Conservation (phyloP, 495 filamentous ascomycete species). For the Penicillium robsamsonii region DNA sequence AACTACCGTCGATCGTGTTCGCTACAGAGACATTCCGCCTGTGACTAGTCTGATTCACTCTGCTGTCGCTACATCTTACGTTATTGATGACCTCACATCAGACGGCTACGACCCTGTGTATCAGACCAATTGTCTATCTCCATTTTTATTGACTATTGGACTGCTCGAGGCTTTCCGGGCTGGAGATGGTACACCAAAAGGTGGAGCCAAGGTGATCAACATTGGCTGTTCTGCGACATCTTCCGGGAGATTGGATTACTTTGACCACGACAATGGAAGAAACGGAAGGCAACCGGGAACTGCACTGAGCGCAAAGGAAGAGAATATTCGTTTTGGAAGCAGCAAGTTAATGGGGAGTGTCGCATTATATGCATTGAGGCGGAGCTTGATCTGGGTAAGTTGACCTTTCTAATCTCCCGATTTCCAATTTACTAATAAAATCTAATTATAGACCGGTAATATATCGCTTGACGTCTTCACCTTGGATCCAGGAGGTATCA, state of each 20-base stretch:
- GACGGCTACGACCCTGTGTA: slow-evolving; percentile 44
- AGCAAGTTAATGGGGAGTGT: slow-evolving; percentile 43
- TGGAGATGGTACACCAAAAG: slow-evolving; percentile 34
- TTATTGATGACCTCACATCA: slow-evolving; percentile 33
- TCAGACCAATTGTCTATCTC: slow-evolving; percentile 43
- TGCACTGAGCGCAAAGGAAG: slow-evolving; percentile 34
- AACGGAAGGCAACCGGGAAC: slow-evolving; percentile 23
- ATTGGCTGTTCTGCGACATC: slow-evolving; percentile 40
- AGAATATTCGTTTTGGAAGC: slow-evolving; percentile 37
- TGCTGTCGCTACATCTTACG: slow-evolving; percentile 39
- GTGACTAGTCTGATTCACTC: slow-evolving; percentile 39
- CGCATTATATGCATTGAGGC: slow-evolving; percentile 42
- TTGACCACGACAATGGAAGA: slow-evolving; percentile 26
- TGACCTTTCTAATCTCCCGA: slow-evolving; percentile 4
- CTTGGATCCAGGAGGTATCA: slow-evolving; percentile 41
- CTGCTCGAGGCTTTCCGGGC: slow-evolving; percentile 43
- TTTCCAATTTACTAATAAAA: not conserved
- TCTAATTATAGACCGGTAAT: slow-evolving; percentile 31
- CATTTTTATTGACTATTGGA: slow-evolving; percentile 41
- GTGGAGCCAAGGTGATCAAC: slow-evolving; percentile 40
- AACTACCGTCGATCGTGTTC: slow-evolving; percentile 38
- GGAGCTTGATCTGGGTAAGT: slow-evolving; percentile 42
- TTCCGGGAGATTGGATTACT: slow-evolving; percentile 38
- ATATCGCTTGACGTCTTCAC: slow-evolving; percentile 43
- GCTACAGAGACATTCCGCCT: slow-evolving; percentile 38